Evolutionary conservation across 2,329 filamentous ascomycete species (phyloP).

Genomic region (Aspergillus fumigatiaffinis): DNA sequence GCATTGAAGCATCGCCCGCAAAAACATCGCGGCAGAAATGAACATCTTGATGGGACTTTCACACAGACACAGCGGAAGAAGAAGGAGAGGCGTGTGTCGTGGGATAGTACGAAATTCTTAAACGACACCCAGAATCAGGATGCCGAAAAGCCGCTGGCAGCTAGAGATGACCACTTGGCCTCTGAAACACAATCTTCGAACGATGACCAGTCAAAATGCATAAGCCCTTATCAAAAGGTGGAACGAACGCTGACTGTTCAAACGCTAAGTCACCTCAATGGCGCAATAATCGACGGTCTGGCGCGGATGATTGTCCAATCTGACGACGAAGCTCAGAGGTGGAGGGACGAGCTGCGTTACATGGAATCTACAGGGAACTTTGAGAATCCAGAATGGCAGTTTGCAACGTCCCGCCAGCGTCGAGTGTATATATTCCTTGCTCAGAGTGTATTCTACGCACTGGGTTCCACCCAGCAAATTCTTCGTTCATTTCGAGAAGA

Average conservation of each 20-base stretch:
- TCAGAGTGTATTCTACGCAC: conserved; percentile 43
- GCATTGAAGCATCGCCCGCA: conserved; percentile 38
- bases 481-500: conserved; percentile 37
- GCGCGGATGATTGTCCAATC: conserved; percentile 33
- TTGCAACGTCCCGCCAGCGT: conserved; percentile 35
- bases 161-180: conserved; percentile 10
- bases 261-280: conserved; percentile 33
- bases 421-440: conserved; percentile 39
- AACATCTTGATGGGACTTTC: conserved; percentile 16
- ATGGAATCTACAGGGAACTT: conserved; percentile 35
- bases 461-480: conserved; percentile 40
- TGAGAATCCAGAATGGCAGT: conserved; percentile 36
- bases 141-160: conserved; percentile 6
- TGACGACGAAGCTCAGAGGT: conserved; percentile 34
- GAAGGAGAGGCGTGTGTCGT: conserved; percentile 33
- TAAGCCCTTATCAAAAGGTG: conserved; percentile 5
- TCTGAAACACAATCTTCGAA: conserved; percentile 17
- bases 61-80: conserved; percentile 24
- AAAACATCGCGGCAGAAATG: conserved; percentile 32
- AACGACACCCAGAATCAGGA: conserved; percentile 22
- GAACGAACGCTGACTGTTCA: conserved; percentile 23
- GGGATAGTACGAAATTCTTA: conserved; percentile 36
- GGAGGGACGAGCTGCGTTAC: conserved; percentile 36
- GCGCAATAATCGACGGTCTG: conserved; percentile 36
- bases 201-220: conserved; percentile 15